Evolutionary conservation across 1,284 basidiomycete genomes (phyloP).

Genomic region (Sporisorium reilianum): DNA sequence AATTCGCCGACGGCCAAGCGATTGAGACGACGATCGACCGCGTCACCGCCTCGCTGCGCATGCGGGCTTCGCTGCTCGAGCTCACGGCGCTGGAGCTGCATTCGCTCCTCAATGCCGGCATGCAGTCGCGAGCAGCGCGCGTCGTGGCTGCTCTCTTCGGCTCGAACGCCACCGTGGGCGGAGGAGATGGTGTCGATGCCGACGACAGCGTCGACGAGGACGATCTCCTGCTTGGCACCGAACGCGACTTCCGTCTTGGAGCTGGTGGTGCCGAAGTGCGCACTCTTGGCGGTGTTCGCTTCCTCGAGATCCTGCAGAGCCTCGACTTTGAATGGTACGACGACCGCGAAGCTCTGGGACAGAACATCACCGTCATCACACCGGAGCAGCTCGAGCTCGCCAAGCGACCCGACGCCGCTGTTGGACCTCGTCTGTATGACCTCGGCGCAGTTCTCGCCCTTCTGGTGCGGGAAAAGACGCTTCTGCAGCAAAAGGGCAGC

Average conservation of each 20-base stretch:
- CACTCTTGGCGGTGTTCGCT: constrained; percentile 77
- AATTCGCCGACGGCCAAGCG: constrained; percentile 78
- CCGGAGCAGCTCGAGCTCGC: constrained; percentile 79
- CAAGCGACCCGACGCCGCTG: constrained; percentile 77
- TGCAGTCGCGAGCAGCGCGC: constrained; percentile 60
- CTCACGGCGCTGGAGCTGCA: constrained; percentile 90
- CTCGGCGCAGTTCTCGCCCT: constrained; percentile 75
- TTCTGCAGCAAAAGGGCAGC: constrained; percentile 55
- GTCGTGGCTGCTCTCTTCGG: constrained; percentile 65
- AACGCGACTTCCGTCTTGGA: constrained; percentile 46
- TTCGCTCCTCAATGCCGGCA: constrained; percentile 80
- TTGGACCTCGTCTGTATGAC: constrained; percentile 81
- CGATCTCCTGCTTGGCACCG: constrained; percentile 43
- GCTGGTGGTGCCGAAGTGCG: constrained; percentile 35
- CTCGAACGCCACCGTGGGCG: constrained; percentile 37
- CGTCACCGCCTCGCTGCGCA: constrained; percentile 82
- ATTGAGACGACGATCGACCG: constrained; percentile 81
- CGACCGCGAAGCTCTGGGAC: constrained; percentile 71
- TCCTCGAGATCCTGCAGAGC: constrained; percentile 87
- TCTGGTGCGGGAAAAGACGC: constrained; percentile 49
- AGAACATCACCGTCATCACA: constrained; percentile 75
- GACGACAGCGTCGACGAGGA: constrained; percentile 47
- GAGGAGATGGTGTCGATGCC: constrained; percentile 17
- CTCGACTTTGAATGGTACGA: constrained; percentile 90
- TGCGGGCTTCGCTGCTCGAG: constrained; percentile 87